A percentile compares a stretch with the other conserved stretches of the same genome.
Evolutionary conservation across 495 filamentous ascomycete genomes (phyloP).

Genomic region (Tetracladium setigerum): DNA sequence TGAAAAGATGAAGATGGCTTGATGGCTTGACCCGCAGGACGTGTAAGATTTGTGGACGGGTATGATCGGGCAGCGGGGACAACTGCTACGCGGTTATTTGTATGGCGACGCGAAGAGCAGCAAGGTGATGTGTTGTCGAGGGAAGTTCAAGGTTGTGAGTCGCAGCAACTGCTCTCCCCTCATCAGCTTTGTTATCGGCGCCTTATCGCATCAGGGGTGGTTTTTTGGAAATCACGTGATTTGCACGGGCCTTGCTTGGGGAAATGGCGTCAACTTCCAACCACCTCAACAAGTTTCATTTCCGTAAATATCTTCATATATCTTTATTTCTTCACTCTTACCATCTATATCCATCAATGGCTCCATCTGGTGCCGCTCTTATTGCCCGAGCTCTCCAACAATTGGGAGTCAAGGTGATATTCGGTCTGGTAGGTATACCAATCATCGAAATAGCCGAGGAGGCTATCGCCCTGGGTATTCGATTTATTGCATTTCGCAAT

Average conservation of each 20-base stretch:
- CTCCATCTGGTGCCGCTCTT: constrained; percentile 46
- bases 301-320: neutral
- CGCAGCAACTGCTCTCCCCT: too few relatives aligned
- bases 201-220: too few relatives aligned
- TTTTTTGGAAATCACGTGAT: constrained; percentile 1
- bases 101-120: neutral
- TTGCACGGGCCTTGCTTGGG: neutral
- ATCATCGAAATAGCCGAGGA: constrained; percentile 59
- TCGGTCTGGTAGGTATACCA: constrained; percentile 59
- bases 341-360: constrained; percentile 21
- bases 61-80: too few relatives aligned
- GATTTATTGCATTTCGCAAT: constrained; percentile 59
- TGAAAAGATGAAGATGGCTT: too few relatives aligned
- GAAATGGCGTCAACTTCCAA: too few relatives aligned
- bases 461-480: constrained; percentile 53
- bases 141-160: too few relatives aligned
- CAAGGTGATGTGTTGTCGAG: too few relatives aligned
- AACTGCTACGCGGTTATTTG: neutral
- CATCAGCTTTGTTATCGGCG: too few relatives aligned
- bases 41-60: too few relatives aligned
- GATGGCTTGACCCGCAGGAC: too few relatives aligned
- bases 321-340: neutral
- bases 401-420: constrained; percentile 50
- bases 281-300: too few relatives aligned
- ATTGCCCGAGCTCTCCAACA: constrained; percentile 50